Evolutionary conservation across 495 filamentous ascomycete species (phyloP).

Genomic region (Lentithecium fluviatile): DNA sequence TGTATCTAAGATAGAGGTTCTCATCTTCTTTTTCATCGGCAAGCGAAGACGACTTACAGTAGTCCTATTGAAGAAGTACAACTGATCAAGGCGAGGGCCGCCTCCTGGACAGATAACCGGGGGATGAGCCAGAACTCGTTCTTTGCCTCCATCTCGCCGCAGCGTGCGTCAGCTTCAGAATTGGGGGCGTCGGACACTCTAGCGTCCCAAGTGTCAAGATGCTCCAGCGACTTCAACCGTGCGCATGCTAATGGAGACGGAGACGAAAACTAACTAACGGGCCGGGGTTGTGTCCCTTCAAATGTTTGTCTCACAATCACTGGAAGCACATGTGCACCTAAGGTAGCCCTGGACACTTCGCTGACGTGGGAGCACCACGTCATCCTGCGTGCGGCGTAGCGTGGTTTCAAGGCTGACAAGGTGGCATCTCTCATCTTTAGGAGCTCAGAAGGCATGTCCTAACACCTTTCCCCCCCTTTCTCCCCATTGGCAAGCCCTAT

Average conservation of each 20-base stretch:
- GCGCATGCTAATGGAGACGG: constrained; percentile 48
- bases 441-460: too few relatives aligned
- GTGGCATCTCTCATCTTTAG: too few relatives aligned
- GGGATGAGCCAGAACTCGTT: constrained; percentile 38
- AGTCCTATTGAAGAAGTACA: constrained; percentile 28
- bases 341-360: constrained; percentile 6
- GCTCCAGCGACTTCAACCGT: constrained; percentile 56
- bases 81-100: constrained; percentile 60
- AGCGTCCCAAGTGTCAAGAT: constrained; percentile 6
- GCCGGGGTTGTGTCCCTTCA: constrained; percentile 41
- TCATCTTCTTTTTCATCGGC: not conserved
- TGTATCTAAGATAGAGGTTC: too few relatives aligned
- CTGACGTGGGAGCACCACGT: constrained; percentile 23
- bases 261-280: constrained; percentile 50
- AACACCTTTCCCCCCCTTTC: too few relatives aligned
- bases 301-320: constrained; percentile 42
- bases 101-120: constrained; percentile 46
- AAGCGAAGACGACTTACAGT: not conserved
- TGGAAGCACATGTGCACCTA: too few relatives aligned
- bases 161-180: too few relatives aligned
- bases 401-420: too few relatives aligned
- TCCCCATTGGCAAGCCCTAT: too few relatives aligned
- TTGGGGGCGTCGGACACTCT: too few relatives aligned
- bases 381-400: too few relatives aligned
- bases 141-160: not conserved